These are phyloP conservation scores for Hibiscus syriacus DNA, from an alignment of 345 rosid species.

Conservation along the genomic window DNA sequence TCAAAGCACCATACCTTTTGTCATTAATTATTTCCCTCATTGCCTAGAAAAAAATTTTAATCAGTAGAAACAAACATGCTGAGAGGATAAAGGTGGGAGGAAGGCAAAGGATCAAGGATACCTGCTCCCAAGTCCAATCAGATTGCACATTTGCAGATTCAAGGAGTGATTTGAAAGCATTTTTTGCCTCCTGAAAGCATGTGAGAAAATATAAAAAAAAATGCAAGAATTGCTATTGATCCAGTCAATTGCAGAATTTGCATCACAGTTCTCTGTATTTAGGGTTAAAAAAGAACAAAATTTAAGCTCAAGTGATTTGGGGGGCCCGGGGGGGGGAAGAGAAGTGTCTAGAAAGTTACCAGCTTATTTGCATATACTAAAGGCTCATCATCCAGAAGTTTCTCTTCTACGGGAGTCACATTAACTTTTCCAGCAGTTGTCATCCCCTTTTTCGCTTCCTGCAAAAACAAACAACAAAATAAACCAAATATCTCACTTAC, in stretches of 20 bases:
- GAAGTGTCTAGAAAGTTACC: constrained; percentile 28
- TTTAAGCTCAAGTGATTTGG: not conserved
- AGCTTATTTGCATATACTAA: constrained; percentile 67
- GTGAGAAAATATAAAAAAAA: not conserved
- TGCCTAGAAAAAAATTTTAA: constrained; percentile 38
- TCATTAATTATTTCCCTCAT: constrained; percentile 83
- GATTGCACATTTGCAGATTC: constrained; percentile 82
- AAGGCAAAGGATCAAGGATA: constrained; percentile 19
- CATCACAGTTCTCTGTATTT: not conserved
- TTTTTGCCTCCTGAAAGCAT: constrained; percentile 75
- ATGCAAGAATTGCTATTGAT: not conserved
- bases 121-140: constrained; percentile 99
- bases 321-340: not conserved
- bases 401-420: constrained; percentile 55
- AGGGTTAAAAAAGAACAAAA: not conserved
- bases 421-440: constrained; percentile 45
- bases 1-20: constrained; percentile 80
- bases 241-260: not conserved
- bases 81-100: constrained; percentile 6
- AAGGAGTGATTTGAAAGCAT: constrained; percentile 89
- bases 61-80: constrained; percentile 18
- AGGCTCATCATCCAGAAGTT: constrained; percentile 67
- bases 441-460: constrained; percentile 60
- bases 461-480: constrained; percentile 7
- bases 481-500: not conserved